Base-by-base conservation (phyloP, 1,139 yeast genomes). In the Hyphopichia buzzinii region DNA sequence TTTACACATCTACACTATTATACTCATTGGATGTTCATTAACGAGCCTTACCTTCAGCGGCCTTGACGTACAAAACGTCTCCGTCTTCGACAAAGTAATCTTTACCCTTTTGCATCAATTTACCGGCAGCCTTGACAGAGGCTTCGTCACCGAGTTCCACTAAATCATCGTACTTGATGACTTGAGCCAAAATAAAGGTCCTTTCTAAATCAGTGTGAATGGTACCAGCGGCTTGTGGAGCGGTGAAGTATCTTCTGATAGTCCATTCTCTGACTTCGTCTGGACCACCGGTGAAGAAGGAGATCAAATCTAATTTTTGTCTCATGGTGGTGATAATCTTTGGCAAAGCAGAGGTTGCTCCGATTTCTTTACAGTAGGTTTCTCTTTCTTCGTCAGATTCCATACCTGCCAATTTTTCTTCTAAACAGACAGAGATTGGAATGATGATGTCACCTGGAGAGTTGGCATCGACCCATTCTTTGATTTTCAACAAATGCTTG, bases 381-480 rank as follows among this genome's bases (percentile, higher is more conserved):
- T 72, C 90, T 64, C 95, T 84, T 72, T 92, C 98, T 60, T 81
- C 97, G 53, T 87, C 96, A 42, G 84, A 68, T 59, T 74, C 92
- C 92, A 92, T 81, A 50, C 75, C 81, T 33, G 97, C 86, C 55
- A 92, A 77, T 66, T 86, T 87, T 68, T 90, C 97, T 76, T 92
- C 99, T 50, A 88, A 77, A 44, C 84, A 84, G 39, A 92, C 97
- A 36, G 95, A 84, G 62, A 92, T 78, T 60, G 99, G 99, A 50
- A 92, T 88, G 57, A 92, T 86, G 47, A 84, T 63, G 66, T 92
- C 99, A 55, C 97, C 97, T 47, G 97, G 94, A 37, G 97, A 90
- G 74, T 79, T 74, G 52, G 73, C 71, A 68, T 94, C 97, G 57
- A 94, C 86, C 99, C 99, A 92, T 74, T 90, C 90, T 74, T 92